Evolutionary conservation across 2,329 filamentous ascomycete genomes (phyloP).

Genomic region (Mycocentrospora acerina): DNA sequence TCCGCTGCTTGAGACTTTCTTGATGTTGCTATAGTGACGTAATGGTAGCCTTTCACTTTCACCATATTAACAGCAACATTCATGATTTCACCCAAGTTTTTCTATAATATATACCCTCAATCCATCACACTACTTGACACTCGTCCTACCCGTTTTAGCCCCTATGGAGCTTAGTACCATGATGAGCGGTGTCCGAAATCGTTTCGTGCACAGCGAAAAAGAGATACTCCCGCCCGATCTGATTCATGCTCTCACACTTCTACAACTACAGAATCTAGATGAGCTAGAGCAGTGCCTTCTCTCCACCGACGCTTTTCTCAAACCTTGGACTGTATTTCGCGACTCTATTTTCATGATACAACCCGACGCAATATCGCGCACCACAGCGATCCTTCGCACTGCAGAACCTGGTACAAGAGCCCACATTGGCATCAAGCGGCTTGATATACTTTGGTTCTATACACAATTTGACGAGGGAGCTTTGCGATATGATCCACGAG

Average conservation of each 20-base stretch:
- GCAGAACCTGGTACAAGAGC: background rate
- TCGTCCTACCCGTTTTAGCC: too few relatives aligned
- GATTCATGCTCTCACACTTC: slow-evolving; percentile 24
- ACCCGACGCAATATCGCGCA: slow-evolving; percentile 9
- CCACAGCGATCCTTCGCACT: slow-evolving; percentile 5
- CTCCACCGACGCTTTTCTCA: slow-evolving; percentile 28
- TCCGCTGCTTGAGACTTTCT: too few relatives aligned
- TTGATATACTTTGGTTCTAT: slow-evolving; percentile 35
- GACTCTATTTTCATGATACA: slow-evolving; percentile 28
- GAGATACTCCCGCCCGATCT: slow-evolving; percentile 20
- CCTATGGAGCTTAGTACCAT: background rate
- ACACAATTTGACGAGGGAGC: slow-evolving; percentile 32
- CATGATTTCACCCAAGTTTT: too few relatives aligned
- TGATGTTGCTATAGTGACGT: too few relatives aligned
- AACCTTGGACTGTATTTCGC: slow-evolving; percentile 34
- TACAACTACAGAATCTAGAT: slow-evolving; percentile 20
- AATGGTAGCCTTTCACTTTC: too few relatives aligned
- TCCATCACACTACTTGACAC: too few relatives aligned
- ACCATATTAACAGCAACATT: too few relatives aligned
- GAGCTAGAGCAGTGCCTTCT: slow-evolving; percentile 34
- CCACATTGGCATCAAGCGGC: slow-evolving; percentile 15
- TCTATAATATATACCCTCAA: too few relatives aligned
- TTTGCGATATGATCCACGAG: slow-evolving; percentile 28
- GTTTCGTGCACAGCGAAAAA: slow-evolving; percentile 13
- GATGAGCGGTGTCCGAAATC: slow-evolving; percentile 14